These are phyloP conservation scores for Trebouxia sp. DNA, from an alignment of 139 green algal species.

Conservation along the genomic window DNA sequence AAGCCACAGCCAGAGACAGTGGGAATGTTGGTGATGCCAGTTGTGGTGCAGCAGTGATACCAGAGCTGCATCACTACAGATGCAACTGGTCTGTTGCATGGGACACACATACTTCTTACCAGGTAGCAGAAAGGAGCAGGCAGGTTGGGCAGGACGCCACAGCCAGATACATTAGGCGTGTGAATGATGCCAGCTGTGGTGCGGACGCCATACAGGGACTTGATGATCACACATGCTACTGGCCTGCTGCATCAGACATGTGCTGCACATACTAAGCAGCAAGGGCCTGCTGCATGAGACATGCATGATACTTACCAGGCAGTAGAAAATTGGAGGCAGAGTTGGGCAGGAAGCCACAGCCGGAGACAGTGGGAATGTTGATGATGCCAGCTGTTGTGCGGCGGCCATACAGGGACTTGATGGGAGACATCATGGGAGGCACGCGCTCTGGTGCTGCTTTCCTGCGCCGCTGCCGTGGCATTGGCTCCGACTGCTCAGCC, in stretches of 20 bases:
- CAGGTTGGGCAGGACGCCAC: neutral
- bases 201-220: slow-evolving; percentile 43
- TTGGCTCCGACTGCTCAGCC: slow-evolving; percentile 10
- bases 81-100: too few species aligned
- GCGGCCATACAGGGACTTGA: slow-evolving; percentile 48
- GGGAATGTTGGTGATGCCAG: slow-evolving; percentile 2
- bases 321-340: slow-evolving; percentile 8
- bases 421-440: slow-evolving; percentile 42
- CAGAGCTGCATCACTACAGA: neutral
- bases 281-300: too few species aligned
- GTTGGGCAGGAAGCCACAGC: slow-evolving; percentile 4
- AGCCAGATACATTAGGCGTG: neutral
- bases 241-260: too few species aligned
- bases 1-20: slow-evolving; percentile 18
- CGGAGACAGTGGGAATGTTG: slow-evolving; percentile 17
- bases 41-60: neutral
- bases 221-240: too few species aligned
- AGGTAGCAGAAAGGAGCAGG: neutral
- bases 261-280: too few species aligned
- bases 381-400: slow-evolving; percentile 28
- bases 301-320: neutral
- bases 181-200: slow-evolving; percentile 26
- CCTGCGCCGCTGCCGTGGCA: slow-evolving; percentile 41
- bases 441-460: slow-evolving; percentile 55
- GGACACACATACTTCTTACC: neutral